phyloP scores from a whole-genome alignment of 805 yeast genomes.

The Teunomyces barrocoloradensis region DNA sequence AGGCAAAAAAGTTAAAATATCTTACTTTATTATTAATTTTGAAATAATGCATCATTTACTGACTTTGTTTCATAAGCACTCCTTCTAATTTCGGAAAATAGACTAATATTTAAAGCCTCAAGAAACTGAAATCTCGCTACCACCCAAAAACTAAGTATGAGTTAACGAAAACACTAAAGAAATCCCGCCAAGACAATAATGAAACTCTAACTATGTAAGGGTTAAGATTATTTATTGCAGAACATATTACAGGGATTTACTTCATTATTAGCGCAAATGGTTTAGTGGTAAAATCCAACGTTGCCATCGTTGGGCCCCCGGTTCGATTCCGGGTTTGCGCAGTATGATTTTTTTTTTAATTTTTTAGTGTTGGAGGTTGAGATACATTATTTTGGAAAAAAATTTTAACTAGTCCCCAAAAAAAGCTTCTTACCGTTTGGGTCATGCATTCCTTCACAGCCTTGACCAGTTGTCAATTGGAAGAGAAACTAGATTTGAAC shows the following conservation, averaged over 20 bases:
- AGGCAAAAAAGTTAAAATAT: background rate
- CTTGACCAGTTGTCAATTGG: too few relatives aligned
- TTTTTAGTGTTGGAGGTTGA: background rate
- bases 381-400: background rate
- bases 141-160: background rate
- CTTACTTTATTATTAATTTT: background rate
- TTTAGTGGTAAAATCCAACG: slow-evolving; percentile 5
- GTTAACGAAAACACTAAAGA: background rate
- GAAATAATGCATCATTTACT: background rate
- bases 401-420: background rate
- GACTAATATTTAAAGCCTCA: background rate
- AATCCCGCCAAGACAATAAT: background rate
- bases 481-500: too few relatives aligned
- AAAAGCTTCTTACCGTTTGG: too few relatives aligned
- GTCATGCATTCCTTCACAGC: too few relatives aligned
- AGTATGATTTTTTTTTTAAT: background rate
- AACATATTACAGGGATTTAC: background rate
- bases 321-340: slow-evolving; percentile 5
- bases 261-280: background rate
- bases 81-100: background rate
- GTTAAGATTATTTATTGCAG: background rate
- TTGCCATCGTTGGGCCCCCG: slow-evolving; percentile 5
- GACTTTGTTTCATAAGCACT: background rate
- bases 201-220: background rate
- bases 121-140: background rate